phyloP scores from a whole-genome alignment of 768 basidiomycete genomes.

The Boletus speciosus region DNA sequence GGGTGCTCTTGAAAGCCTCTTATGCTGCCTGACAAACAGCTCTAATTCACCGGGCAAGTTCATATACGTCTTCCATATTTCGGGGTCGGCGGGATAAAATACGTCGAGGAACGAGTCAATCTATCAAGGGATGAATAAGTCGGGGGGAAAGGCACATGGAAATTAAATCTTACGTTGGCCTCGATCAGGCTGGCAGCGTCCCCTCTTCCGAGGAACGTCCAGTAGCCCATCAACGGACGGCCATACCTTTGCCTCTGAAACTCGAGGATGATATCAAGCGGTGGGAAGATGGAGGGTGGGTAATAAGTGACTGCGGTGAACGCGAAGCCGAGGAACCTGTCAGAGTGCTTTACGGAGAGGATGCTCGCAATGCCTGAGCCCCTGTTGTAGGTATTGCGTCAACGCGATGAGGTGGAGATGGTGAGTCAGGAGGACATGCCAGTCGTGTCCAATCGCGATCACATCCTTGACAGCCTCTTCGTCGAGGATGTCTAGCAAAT shows the following conservation, averaged over 20 bases:
- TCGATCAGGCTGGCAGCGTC: conserved; percentile 33
- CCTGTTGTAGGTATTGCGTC: conserved; percentile 25
- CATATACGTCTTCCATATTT: conserved; percentile 34
- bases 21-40: conserved; percentile 24
- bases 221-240: conserved; percentile 42
- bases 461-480: conserved; percentile 31
- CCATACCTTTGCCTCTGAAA: conserved; percentile 28
- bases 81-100: conserved; percentile 33
- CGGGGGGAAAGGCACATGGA: too few species aligned
- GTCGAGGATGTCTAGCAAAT: conserved; percentile 39
- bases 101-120: conserved; percentile 39
- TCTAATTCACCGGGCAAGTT: conserved; percentile 35
- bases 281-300: conserved; percentile 24
- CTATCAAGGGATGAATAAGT: conserved; percentile 15
- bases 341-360: conserved; percentile 36
- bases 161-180: conserved; percentile 31
- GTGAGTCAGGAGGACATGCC: conserved; percentile 19
- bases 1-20: conserved; percentile 19
- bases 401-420: background rate
- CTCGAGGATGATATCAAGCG: conserved; percentile 27
- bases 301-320: conserved; percentile 37
- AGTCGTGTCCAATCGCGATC: conserved; percentile 41
- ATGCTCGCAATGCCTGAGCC: conserved; percentile 34
- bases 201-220: conserved; percentile 35
- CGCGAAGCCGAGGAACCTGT: conserved; percentile 40